A percentile compares a stretch with the other conserved stretches of the same genome.
These are phyloP conservation scores for Leptodontidium sp. DNA, from an alignment of 2,329 filamentous ascomycete species.

Conservation along the genomic window DNA sequence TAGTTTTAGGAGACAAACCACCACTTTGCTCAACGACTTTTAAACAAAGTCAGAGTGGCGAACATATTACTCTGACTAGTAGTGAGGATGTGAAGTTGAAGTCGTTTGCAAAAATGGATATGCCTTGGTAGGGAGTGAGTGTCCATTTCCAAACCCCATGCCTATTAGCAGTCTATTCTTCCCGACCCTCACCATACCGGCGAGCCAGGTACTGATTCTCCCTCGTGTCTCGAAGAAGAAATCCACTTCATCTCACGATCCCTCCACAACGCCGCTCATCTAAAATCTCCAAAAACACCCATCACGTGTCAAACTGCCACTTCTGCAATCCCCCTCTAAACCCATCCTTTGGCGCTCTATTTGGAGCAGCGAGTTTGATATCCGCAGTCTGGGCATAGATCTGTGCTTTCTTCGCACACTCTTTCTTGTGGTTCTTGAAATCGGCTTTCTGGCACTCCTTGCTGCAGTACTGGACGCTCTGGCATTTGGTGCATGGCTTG, in stretches of 20 bases:
- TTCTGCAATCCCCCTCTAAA: slow-evolving; percentile 36
- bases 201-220: too few relatives aligned
- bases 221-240: background rate
- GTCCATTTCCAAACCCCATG: too few relatives aligned
- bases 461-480: slow-evolving; percentile 40
- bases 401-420: slow-evolving; percentile 35
- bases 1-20: too few relatives aligned
- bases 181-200: too few relatives aligned
- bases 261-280: background rate
- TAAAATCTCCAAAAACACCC: background rate
- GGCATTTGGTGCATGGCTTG: slow-evolving; percentile 40
- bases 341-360: slow-evolving; percentile 29
- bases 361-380: slow-evolving; percentile 30
- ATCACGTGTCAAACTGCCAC: slow-evolving; percentile 41
- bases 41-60: too few relatives aligned
- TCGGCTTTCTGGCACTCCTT: slow-evolving; percentile 40
- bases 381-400: slow-evolving; percentile 33
- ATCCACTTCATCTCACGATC: background rate
- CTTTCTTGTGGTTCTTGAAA: slow-evolving; percentile 42
- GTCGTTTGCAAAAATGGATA: too few relatives aligned
- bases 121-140: too few relatives aligned
- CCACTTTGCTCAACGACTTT: too few relatives aligned
- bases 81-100: too few relatives aligned
- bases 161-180: too few relatives aligned
- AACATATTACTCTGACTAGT: too few relatives aligned